phyloP scores from a whole-genome alignment of 208 protist genomes.

The Trypanosoma boissoni region DNA sequence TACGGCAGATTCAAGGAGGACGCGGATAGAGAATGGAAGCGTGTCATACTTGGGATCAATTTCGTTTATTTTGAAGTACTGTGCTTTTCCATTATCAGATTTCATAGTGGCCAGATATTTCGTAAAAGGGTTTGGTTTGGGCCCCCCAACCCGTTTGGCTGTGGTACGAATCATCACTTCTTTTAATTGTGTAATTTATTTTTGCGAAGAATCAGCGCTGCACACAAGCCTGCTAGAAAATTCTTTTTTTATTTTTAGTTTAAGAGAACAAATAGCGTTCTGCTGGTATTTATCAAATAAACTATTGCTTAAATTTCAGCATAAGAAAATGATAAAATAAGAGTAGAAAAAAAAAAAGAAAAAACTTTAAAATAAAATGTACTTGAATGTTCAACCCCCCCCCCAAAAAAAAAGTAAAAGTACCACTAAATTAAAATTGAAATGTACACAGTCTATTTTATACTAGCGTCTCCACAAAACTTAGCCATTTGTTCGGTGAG shows the following conservation, averaged over 20 bases:
- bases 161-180: conserved; percentile 53
- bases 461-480: conserved; percentile 8
- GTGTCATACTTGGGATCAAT: conserved; percentile 75
- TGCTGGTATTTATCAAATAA: conserved; percentile 2
- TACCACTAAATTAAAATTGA: not conserved
- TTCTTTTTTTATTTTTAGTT: too few relatives aligned
- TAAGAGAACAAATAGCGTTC: too few relatives aligned
- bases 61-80: conserved; percentile 87
- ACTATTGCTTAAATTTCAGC: conserved; percentile 7
- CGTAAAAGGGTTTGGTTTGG: conserved; percentile 70
- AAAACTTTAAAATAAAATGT: conserved; percentile 8
- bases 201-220: too few relatives aligned
- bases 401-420: conserved; percentile 2
- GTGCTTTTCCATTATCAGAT: conserved; percentile 44
- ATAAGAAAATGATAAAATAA: not conserved
- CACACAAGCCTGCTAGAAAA: too few relatives aligned
- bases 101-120: conserved; percentile 64
- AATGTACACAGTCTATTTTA: not conserved
- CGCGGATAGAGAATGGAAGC: conserved; percentile 95
- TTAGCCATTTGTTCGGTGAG: conserved; percentile 21
- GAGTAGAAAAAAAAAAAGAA: conserved; percentile 16
- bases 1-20: conserved; percentile 94
- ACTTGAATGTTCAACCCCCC: not conserved
- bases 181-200: too few relatives aligned
- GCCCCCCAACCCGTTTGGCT: conserved; percentile 27